Percentiles rank a stretch among this genome's conserved stretches.
phyloP scores from a whole-genome alignment of 2,329 filamentous ascomycete genomes.

The Fusarium robinianum region DNA sequence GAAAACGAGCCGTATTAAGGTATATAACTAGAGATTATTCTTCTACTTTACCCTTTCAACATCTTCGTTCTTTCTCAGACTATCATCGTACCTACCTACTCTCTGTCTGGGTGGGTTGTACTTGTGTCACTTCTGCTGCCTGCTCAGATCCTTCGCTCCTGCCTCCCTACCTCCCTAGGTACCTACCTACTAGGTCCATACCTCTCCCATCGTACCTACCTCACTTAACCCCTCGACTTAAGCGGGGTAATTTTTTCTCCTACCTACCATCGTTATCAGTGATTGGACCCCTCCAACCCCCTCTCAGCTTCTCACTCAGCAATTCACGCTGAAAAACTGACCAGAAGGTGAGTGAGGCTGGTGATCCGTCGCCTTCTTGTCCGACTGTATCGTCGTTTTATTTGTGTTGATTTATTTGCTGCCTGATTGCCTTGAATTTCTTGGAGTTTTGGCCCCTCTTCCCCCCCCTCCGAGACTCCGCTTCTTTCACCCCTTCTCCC shows the following conservation, averaged over 20 bases:
- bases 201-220: neutral
- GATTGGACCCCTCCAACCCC: neutral
- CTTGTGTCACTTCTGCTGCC: no score
- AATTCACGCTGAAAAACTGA: neutral
- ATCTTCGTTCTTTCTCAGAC: no score
- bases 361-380: no score
- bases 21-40: no score
- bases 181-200: no score
- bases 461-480: neutral
- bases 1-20: no score
- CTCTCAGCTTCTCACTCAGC: neutral
- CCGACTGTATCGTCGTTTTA: no score
- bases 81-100: no score
- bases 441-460: neutral
- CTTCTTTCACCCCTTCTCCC: slow-evolving; percentile 1
- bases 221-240: neutral
- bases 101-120: no score
- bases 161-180: no score
- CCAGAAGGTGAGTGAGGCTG: neutral
- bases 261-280: neutral
- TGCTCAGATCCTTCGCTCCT: no score
- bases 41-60: no score
- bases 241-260: neutral
- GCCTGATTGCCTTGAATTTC: neutral
- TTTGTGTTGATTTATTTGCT: neutral